Evolutionary conservation across 257 asterid species (phyloP).

Genomic region (Solanum arcanum): DNA sequence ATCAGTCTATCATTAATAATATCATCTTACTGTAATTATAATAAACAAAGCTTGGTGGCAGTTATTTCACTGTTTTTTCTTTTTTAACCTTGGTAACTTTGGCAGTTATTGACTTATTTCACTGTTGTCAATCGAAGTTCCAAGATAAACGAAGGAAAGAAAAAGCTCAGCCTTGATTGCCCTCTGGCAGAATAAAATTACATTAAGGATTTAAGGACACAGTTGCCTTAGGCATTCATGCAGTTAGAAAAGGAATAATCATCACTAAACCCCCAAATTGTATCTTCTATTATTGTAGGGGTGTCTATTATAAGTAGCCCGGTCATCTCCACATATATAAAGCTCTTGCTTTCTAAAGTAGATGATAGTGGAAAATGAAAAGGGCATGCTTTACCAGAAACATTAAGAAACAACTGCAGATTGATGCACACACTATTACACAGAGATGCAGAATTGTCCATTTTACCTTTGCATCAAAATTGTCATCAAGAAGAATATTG

Average conservation of each 20-base stretch:
- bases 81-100: neutral
- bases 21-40: neutral
- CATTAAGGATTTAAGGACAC: neutral
- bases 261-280: neutral
- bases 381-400: neutral
- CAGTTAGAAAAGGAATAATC: neutral
- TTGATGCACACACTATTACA: neutral
- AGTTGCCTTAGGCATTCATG: neutral
- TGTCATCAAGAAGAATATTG: constrained; percentile 69
- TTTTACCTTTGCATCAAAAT: constrained; percentile 71
- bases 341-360: neutral
- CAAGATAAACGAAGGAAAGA: neutral
- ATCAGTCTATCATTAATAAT: neutral
- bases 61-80: neutral
- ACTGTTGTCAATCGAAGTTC: neutral
- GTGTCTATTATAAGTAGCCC: neutral
- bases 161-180: neutral
- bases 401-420: neutral
- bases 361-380: neutral
- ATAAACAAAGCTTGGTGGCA: neutral
- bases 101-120: neutral
- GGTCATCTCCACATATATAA: neutral
- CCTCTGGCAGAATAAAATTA: neutral
- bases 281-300: neutral
- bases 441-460: neutral